Evolutionary conservation across 352 stramenopile species (phyloP), one percentile per base, ranked within the genome.

Genomic region (Blastocystis hominis): DNA sequence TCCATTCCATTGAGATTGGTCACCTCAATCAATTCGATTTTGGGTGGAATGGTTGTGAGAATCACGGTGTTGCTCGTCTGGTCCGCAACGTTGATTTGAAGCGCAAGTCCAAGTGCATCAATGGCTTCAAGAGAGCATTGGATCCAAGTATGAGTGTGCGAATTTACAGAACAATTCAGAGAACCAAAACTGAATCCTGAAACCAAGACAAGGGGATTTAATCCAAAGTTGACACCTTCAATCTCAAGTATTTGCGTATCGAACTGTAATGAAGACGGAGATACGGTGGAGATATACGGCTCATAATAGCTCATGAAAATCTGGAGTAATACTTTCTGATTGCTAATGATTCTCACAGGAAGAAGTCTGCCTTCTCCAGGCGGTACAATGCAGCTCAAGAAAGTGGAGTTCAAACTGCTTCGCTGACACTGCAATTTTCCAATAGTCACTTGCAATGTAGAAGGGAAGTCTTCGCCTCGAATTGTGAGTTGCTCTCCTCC

Each of bases 301-400:
- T 34, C 36, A 17, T 50, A 50, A 17, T 76, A 76, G 13, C 64
- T 76, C 3, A 42, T 42, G 44, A 53, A 76, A 9, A 76, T 40
- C 47, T 76, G 64, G 7, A 76, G 64, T n/a, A 76, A 42, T 13
- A 76, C 47, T 24, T 76, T 34, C 38, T 76, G 64, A 7, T 76
- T 34, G 44, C 36, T 10, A n/a, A 40, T 34, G 24, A 76, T 17
- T 56, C 64, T 34, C 36, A 76, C 64, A 24, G 64, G 64, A 17
- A 76, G 42, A 3, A 50, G 64, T n/a, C 4, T 34, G 2, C 64
- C 64, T 42, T 76, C 64, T 50, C 64, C 64, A 30, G 64, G 36
- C 36, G 64, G 64, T 34, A 76, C 64, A 15, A 76, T 30, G 47
- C 64, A 76, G 44, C 64, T 76, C 3, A 76, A 36, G 44, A 34